Percentiles rank a stretch among this genome's conserved stretches.
These are phyloP conservation scores for Porogramme epimiltina DNA, from an alignment of 1,284 basidiomycete genomes.

Conservation along the genomic window DNA sequence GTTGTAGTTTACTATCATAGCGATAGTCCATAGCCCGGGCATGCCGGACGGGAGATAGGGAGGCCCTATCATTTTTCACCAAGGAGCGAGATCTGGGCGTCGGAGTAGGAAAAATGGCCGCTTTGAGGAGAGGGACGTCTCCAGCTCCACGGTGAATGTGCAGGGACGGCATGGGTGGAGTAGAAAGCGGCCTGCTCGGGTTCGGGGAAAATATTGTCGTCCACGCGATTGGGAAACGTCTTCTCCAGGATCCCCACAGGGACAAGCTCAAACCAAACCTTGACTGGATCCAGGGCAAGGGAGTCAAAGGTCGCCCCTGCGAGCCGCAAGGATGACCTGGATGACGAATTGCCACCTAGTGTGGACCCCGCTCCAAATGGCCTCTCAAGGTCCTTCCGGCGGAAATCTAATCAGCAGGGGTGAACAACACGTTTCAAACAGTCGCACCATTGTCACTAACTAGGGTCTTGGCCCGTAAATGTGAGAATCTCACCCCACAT, in stretches of 20 bases:
- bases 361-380: slow-evolving; percentile 67
- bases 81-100: slow-evolving; percentile 76
- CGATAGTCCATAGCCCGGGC: slow-evolving; percentile 62
- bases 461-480: slow-evolving; percentile 78
- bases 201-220: slow-evolving; percentile 82
- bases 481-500: slow-evolving; percentile 88
- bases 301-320: slow-evolving; percentile 80
- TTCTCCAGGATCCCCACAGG: slow-evolving; percentile 79
- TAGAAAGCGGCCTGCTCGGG: slow-evolving; percentile 85
- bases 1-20: slow-evolving; percentile 64
- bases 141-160: no score
- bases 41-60: slow-evolving; percentile 82
- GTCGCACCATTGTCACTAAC: slow-evolving; percentile 38
- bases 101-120: slow-evolving; percentile 83
- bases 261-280: slow-evolving; percentile 79
- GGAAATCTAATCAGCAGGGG: slow-evolving; percentile 62
- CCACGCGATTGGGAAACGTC: slow-evolving; percentile 66
- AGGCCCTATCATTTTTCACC: slow-evolving; percentile 76
- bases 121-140: slow-evolving; percentile 82
- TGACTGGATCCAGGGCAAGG: slow-evolving; percentile 85
- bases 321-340: slow-evolving; percentile 67
- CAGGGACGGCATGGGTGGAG: slow-evolving; percentile 79
- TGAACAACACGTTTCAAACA: no score
- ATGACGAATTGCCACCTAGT: slow-evolving; percentile 81
- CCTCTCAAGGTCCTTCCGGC: slow-evolving; percentile 79